Conservation (phyloP, 495 filamentous ascomycete genomes). For the Amphirosellinia nigrospora region DNA sequence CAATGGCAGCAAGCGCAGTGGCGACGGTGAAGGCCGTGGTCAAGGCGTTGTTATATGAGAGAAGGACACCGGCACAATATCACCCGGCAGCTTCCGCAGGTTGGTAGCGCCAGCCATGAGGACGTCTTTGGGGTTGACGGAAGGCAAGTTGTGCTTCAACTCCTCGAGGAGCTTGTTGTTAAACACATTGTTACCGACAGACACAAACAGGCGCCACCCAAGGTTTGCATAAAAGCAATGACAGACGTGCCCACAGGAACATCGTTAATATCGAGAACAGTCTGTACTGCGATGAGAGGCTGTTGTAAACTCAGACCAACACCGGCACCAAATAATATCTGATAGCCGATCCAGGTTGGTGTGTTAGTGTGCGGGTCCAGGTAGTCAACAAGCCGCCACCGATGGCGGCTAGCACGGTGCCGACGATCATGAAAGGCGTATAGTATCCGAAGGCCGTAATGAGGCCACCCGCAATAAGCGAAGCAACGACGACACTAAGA, state of each 20-base stretch:
- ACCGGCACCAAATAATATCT: conserved; percentile 72
- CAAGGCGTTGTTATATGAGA: conserved; percentile 75
- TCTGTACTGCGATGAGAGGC: conserved; percentile 71
- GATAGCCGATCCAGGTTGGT: conserved; percentile 79
- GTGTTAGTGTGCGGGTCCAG: conserved; percentile 59
- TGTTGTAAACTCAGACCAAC: conserved; percentile 73
- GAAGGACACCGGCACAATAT: conserved; percentile 60
- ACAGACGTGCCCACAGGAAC: conserved; percentile 70
- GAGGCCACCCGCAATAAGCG: conserved; percentile 64
- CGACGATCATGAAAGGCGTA: conserved; percentile 71
- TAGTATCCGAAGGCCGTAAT: conserved; percentile 76
- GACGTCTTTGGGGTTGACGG: conserved; percentile 55
- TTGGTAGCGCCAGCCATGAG: conserved; percentile 70
- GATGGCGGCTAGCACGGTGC: conserved; percentile 64
- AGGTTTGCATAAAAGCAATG: conserved; percentile 72
- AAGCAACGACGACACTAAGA: conserved; percentile 64
- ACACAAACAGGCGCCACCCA: conserved; percentile 79
- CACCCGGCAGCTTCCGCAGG: conserved; percentile 57
- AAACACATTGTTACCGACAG: conserved; percentile 79
- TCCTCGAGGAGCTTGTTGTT: conserved; percentile 69
- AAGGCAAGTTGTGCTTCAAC: conserved; percentile 57
- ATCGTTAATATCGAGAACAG: conserved; percentile 65
- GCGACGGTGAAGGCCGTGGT: conserved; percentile 72
- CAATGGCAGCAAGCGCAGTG: conserved; percentile 65
- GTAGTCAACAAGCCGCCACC: conserved; percentile 75